These are phyloP conservation scores for Casuarina equisetifolia DNA, from an alignment of 306 rosid genomes.

Conservation along the genomic window DNA sequence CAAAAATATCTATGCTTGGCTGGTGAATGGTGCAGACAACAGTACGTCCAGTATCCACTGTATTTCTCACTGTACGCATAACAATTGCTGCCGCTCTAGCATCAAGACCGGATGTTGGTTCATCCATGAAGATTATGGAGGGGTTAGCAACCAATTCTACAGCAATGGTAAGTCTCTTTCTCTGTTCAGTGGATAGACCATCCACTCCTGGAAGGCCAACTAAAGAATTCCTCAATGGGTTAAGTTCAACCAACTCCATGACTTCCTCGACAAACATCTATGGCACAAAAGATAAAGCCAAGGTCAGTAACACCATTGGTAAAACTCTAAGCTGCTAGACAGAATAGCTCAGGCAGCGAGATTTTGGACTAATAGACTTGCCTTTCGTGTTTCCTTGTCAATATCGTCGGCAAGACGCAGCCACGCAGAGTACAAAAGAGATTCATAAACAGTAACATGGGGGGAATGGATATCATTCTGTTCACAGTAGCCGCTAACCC, in stretches of 20 bases:
- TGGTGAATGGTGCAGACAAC: conserved; percentile 65
- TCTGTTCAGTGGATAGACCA: conserved; percentile 54
- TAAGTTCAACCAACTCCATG: conserved; percentile 51
- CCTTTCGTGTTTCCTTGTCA: conserved; percentile 40
- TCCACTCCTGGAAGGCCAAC: conserved; percentile 57
- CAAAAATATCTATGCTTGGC: conserved; percentile 63
- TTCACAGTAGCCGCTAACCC: conserved; percentile 54
- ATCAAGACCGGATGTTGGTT: conserved; percentile 61
- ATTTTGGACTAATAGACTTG: conserved; percentile 22
- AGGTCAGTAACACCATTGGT: background rate
- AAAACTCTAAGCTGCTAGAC: background rate
- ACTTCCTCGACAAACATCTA: conserved; percentile 58
- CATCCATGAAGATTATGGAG: conserved; percentile 63
- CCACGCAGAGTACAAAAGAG: conserved; percentile 51
- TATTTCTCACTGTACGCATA: conserved; percentile 57
- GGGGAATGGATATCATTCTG: conserved; percentile 59
- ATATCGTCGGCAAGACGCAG: conserved; percentile 47
- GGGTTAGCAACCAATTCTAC: conserved; percentile 60
- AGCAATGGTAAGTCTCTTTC: conserved; percentile 59
- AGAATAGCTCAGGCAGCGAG: background rate
- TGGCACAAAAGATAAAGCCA: conserved; percentile 3
- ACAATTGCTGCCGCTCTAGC: conserved; percentile 61
- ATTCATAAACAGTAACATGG: conserved; percentile 47
- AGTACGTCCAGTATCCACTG: conserved; percentile 53
- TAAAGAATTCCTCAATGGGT: conserved; percentile 41